Evolutionary conservation across 2,329 filamentous ascomycete species (phyloP), one percentile per base, ranked within the genome.

Genomic region (Tolypocladium cylindrosporum): DNA sequence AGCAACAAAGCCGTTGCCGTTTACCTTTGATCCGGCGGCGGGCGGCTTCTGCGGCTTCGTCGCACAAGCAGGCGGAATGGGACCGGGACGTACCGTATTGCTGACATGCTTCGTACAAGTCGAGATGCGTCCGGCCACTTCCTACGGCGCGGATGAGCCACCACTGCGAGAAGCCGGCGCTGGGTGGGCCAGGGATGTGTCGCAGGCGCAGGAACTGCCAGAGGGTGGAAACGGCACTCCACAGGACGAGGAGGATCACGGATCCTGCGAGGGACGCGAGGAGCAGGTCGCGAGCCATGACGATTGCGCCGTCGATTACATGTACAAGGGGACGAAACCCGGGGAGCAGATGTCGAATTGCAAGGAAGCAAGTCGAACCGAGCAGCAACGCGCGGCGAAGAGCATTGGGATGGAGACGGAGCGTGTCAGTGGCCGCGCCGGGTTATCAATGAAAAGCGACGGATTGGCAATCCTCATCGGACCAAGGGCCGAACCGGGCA

Each of bases 171-270:
- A 77, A 69, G 0, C 62, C 68, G 1, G 74, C 73, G 3, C 67
- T 54, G 19, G 62, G 62, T 6, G 76, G 76, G 0, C 76, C 76
- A 7, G 69, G 69, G 57, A 78, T 67, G 59, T 75, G 71, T 13
- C 72, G 68, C 8, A 78, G 69, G 34, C 74, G 70, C 36, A 59
- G 64, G 62, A 74, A 76, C 27, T 70, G 64, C 4, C 40, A 34
- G 4, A 59, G 13, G 34, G 57, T 57, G 24, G 50, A 37, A 41
- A 54, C 27, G 24, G 39, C 24, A 21, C 42, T 59, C 58, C 58
- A 57, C 34, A 48, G 9, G 24, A 56, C 11, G 37, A 52, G 19
- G n/a, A 41, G 13, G 14, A 19, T 37, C 31, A 40, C 42, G 6
- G 21, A 34, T 13, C 31, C 58, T 36, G 52, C 27, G 13, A 55